Evolutionary conservation across 2,329 filamentous ascomycete genomes (phyloP), one percentile per base, ranked within the genome.

Genomic region (Paecilomyces variotii): DNA sequence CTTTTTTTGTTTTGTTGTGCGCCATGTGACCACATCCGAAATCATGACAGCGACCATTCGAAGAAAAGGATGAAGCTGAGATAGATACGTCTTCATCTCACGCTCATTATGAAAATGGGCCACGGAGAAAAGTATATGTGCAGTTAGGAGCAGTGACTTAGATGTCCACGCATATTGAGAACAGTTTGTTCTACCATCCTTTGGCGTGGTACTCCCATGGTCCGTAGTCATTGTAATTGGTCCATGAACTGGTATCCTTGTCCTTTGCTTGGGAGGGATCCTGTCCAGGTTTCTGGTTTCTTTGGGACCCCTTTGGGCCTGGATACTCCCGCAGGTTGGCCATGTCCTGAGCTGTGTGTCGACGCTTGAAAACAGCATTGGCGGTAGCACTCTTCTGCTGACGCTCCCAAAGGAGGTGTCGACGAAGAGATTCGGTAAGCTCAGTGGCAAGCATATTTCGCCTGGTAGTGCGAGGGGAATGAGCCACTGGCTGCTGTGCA

Each of bases 371-470:
- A 57, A 93, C 90, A 0, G 92, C 91, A 63, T 93, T 92, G 67
- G 87, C 90, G 6, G 91, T 93, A 34, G 89, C 88, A 60, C 90
- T 91, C 82, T 94, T 96, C 71, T 97, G 93, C 70, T 96, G 91
- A 56, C 94, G 88, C 74, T 99, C 94, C 89, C 91, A 96, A 14
- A 97, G 83, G 14, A 99, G 86, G 67, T 97, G 90, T 66, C 91
- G 89, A 25, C 94, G 86, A 2, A 99, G 85, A 25, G 91, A 96
- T 72, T 96, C 91, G 2, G 93, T 97, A 57, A 99, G 80, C 77
- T 99, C 94, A 0, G 90, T 95, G 7, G 90, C 88, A 58, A 99
- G 83, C 94, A 99, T 99, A 75, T 97, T 95, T 61, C 92, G 85
- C 56, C 94, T 85, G 0, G 92, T 97, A 0, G 93, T 97, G 59